Evolutionary conservation across 2,329 filamentous ascomycete genomes (phyloP).

Genomic region (Byssothecium circinans): DNA sequence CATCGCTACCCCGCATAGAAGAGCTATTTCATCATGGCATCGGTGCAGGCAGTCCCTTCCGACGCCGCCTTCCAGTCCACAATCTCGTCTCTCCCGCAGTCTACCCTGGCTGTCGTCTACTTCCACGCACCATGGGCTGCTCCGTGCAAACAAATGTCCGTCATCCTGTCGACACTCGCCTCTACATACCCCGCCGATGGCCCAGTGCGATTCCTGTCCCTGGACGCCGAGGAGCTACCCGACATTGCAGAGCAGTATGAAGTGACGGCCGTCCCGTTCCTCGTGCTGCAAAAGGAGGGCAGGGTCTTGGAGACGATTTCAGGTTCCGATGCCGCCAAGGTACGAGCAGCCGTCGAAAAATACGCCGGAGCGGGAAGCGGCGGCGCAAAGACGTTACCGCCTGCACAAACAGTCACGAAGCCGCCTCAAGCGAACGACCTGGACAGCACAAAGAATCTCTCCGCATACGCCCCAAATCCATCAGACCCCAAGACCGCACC

Average conservation of each 20-base stretch:
- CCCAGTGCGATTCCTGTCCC: conserved; percentile 79
- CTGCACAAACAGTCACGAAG: conserved; percentile 49
- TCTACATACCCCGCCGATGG: conserved; percentile 74
- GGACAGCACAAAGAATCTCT: conserved; percentile 42
- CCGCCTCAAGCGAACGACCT: conserved; percentile 42
- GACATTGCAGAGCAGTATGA: conserved; percentile 92
- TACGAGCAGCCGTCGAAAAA: conserved; percentile 81
- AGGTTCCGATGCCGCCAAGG: conserved; percentile 84
- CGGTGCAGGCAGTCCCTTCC: conserved; percentile 74
- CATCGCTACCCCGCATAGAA: too few relatives aligned
- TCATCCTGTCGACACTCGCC: conserved; percentile 81
- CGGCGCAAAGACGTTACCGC: conserved; percentile 44
- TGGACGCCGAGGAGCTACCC: conserved; percentile 93
- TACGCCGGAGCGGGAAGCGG: conserved; percentile 60
- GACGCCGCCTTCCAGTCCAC: conserved; percentile 73
- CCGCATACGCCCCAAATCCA: conserved; percentile 49
- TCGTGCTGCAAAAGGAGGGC: conserved; percentile 77
- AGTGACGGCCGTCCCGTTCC: conserved; percentile 89
- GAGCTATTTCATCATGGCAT: conserved; percentile 41
- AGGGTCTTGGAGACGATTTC: conserved; percentile 81
- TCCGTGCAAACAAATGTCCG: conserved; percentile 91
- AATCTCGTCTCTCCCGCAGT: conserved; percentile 66
- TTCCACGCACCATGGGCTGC: conserved; percentile 98
- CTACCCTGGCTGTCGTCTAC: conserved; percentile 79
- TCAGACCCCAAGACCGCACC: conserved; percentile 52